Evolutionary conservation across 1,284 basidiomycete species (phyloP).

Genomic region (Pholiota adiposa): DNA sequence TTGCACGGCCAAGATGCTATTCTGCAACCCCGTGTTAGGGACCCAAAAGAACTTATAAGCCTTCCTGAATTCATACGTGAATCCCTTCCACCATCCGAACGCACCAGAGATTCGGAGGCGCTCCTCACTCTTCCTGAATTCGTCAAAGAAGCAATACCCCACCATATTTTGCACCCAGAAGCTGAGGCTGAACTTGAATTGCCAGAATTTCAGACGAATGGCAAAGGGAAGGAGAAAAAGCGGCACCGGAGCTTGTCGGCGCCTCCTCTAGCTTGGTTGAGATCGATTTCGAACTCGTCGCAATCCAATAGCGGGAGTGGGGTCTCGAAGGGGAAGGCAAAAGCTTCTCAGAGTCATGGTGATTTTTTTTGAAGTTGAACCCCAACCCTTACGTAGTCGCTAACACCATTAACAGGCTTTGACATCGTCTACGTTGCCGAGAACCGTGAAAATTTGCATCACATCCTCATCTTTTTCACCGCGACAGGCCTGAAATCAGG

Average conservation of each 20-base stretch:
- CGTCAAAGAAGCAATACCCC: constrained; percentile 44
- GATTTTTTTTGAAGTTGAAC: neutral
- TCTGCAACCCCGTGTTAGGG: constrained; percentile 42
- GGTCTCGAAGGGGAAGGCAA: constrained; percentile 25
- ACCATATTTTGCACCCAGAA: constrained; percentile 26
- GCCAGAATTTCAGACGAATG: neutral
- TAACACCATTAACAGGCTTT: constrained; percentile 40
- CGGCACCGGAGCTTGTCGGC: constrained; percentile 69
- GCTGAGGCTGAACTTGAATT: neutral
- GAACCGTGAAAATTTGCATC: constrained; percentile 80
- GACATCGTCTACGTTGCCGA: constrained; percentile 80
- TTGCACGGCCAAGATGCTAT: constrained; percentile 75
- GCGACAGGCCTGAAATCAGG: constrained; percentile 50
- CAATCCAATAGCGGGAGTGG: constrained; percentile 16
- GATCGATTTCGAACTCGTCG: constrained; percentile 30
- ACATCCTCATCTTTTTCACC: constrained; percentile 71
- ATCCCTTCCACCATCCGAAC: constrained; percentile 40
- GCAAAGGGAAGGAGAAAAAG: constrained; percentile 27
- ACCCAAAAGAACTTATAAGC: constrained; percentile 62
- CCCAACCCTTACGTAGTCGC: neutral
- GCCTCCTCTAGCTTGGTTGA: constrained; percentile 71
- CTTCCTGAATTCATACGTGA: constrained; percentile 73
- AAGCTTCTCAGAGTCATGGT: constrained; percentile 15
- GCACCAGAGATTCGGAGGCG: constrained; percentile 48
- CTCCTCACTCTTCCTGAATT: constrained; percentile 67